Evolutionary conservation across 2,329 filamentous ascomycete genomes (phyloP).

Genomic region (Penicillium digitatum): DNA sequence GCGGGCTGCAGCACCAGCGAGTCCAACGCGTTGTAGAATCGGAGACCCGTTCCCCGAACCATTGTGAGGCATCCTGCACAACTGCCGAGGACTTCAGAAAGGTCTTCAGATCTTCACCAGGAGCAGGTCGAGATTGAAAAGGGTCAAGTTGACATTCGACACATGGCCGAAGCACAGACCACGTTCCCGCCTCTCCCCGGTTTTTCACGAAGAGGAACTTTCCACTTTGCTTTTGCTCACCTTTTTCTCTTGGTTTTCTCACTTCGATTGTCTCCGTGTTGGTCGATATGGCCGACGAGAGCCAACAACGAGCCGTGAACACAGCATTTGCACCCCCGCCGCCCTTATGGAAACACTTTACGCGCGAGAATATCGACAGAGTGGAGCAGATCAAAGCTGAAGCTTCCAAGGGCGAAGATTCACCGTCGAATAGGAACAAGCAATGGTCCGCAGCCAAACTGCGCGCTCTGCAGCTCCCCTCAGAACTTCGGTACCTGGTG

Average conservation of each 20-base stretch:
- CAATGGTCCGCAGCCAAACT: constrained; percentile 35
- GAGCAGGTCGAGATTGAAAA: constrained; percentile 2
- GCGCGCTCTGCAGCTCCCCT: constrained; percentile 53
- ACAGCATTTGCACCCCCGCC: constrained; percentile 82
- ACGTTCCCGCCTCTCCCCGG: constrained; percentile 10
- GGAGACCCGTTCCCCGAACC: constrained; percentile 24
- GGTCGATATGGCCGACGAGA: constrained; percentile 57
- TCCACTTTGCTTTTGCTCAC: not conserved
- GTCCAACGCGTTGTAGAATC: constrained; percentile 32
- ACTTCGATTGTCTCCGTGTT: not conserved
- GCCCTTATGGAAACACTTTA: constrained; percentile 86
- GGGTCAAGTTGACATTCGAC: not conserved
- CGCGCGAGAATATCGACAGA: constrained; percentile 64
- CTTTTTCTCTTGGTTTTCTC: not conserved
- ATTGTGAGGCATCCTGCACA: constrained; percentile 28
- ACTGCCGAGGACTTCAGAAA: not conserved
- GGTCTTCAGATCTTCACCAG: constrained; percentile 7
- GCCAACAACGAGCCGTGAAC: constrained; percentile 46
- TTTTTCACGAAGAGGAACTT: not conserved
- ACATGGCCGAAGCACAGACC: constrained; percentile 17
- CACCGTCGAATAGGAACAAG: constrained; percentile 28
- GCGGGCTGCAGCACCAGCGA: constrained; percentile 47
- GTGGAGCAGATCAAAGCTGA: constrained; percentile 50
- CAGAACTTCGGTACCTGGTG: constrained; percentile 71
- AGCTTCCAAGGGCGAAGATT: constrained; percentile 27